Conservation (phyloP, 2,329 filamentous ascomycete species). For the Talaromyces sp. region DNA sequence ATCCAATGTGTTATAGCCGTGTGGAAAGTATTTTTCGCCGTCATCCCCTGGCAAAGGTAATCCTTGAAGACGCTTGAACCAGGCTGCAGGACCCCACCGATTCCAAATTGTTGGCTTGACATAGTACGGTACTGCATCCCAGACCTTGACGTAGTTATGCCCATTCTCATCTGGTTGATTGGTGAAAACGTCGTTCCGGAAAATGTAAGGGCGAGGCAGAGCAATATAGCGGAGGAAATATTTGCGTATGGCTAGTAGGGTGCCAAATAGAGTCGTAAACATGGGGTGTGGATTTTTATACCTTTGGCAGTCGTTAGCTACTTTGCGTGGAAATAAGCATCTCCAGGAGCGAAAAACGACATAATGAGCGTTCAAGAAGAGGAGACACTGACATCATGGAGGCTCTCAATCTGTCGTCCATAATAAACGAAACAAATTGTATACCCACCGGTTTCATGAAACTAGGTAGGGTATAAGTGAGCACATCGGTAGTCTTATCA, state of each 20-base stretch:
- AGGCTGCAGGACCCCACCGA: slow-evolving; percentile 59
- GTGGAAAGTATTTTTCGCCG: slow-evolving; percentile 45
- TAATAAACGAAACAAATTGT: slow-evolving; percentile 55
- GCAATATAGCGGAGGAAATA: slow-evolving; percentile 56
- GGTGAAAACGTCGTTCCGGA: slow-evolving; percentile 38
- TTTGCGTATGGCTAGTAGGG: slow-evolving; percentile 52
- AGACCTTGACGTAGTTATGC: slow-evolving; percentile 50
- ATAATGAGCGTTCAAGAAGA: neutral
- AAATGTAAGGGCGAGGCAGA: slow-evolving; percentile 54
- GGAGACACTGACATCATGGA: slow-evolving; percentile 58
- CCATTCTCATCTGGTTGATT: slow-evolving; percentile 53
- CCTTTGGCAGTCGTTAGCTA: slow-evolving; percentile 23
- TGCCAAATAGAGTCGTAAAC: slow-evolving; percentile 41
- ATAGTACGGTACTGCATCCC: slow-evolving; percentile 65
- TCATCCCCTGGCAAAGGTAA: slow-evolving; percentile 48
- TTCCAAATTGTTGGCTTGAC: slow-evolving; percentile 57
- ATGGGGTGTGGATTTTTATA: slow-evolving; percentile 39
- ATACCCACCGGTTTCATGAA: slow-evolving; percentile 47
- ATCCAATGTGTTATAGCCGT: slow-evolving; percentile 52
- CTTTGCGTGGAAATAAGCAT: neutral
- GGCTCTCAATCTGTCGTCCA: slow-evolving; percentile 62
- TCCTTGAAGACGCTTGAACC: slow-evolving; percentile 47
- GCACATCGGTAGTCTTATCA: slow-evolving; percentile 56
- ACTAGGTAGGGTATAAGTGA: slow-evolving; percentile 55
- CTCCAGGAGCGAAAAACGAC: neutral